Evolutionary conservation across 2,329 filamentous ascomycete genomes (phyloP).

Genomic region (Arthroderma sp.): DNA sequence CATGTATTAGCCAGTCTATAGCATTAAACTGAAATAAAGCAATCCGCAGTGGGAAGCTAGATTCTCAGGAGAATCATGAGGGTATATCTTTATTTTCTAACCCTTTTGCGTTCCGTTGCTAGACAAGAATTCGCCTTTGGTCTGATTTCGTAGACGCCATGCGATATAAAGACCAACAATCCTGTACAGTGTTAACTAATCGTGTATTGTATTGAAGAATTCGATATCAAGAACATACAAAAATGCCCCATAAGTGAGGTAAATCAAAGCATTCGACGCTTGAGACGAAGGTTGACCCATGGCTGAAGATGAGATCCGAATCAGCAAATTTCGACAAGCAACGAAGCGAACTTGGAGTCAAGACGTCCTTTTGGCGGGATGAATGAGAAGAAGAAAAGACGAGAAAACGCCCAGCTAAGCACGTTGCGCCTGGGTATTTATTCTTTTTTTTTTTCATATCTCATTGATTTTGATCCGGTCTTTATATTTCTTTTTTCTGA

Average conservation of each 20-base stretch:
- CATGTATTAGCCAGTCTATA: neutral
- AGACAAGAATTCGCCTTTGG: conserved; percentile 59
- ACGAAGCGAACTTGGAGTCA: neutral
- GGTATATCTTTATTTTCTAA: conserved; percentile 37
- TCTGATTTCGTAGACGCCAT: conserved; percentile 48
- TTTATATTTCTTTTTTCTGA: neutral
- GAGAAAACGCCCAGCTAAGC: neutral
- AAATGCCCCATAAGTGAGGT: conserved; percentile 65
- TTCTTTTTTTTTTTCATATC: neutral
- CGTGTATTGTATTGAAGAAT: neutral
- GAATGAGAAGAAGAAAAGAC: neutral
- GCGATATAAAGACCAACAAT: conserved; percentile 50
- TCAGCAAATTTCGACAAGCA: neutral
- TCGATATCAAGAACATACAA: conserved; percentile 50
- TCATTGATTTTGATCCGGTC: neutral
- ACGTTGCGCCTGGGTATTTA: neutral
- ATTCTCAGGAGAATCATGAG: neutral
- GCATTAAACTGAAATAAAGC: neutral
- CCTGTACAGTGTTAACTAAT: conserved; percentile 31
- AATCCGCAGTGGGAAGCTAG: neutral
- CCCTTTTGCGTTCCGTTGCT: conserved; percentile 75
- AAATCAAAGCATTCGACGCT: conserved; percentile 75
- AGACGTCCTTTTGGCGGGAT: neutral
- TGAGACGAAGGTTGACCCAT: conserved; percentile 66
- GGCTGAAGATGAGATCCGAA: neutral